Percentiles rank a stretch among this genome's conserved stretches.
Evolutionary conservation across 1,139 yeast genomes (phyloP).

Genomic region (Geotrichum aggregatum): DNA sequence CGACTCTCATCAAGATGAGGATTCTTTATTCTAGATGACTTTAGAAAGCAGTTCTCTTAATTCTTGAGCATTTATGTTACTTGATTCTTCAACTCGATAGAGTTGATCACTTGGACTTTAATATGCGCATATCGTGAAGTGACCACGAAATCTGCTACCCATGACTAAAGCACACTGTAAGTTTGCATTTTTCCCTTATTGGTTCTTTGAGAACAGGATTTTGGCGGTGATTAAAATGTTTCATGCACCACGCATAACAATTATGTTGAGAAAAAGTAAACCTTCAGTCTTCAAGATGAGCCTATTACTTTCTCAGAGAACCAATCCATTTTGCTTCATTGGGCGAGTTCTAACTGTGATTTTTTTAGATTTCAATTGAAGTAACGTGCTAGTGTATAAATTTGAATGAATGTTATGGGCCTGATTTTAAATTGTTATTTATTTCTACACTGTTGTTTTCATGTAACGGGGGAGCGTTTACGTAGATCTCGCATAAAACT

Average conservation of each 20-base stretch:
- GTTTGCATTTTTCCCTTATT: not conserved
- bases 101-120: not conserved
- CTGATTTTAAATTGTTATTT: too few relatives aligned
- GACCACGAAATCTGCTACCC: not conserved
- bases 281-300: constrained; percentile 40
- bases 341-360: not conserved
- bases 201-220: not conserved
- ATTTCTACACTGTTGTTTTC: too few relatives aligned
- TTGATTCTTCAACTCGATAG: not conserved
- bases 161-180: too few relatives aligned
- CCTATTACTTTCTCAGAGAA: constrained; percentile 11
- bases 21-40: constrained; percentile 40
- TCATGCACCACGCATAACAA: constrained; percentile 39
- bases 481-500: too few relatives aligned
- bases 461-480: too few relatives aligned
- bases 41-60: constrained; percentile 30
- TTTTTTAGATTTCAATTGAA: not conserved
- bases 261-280: constrained; percentile 27
- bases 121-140: not conserved
- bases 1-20: constrained; percentile 37
- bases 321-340: not conserved
- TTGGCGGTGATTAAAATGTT: constrained; percentile 33
- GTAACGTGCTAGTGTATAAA: not conserved
- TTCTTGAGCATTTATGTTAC: constrained; percentile 32
- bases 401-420: not conserved